Evolutionary conservation across 1,139 yeast species (phyloP), one percentile per base, ranked within the genome.

Genomic region (Zygosaccharomyces sapae): DNA sequence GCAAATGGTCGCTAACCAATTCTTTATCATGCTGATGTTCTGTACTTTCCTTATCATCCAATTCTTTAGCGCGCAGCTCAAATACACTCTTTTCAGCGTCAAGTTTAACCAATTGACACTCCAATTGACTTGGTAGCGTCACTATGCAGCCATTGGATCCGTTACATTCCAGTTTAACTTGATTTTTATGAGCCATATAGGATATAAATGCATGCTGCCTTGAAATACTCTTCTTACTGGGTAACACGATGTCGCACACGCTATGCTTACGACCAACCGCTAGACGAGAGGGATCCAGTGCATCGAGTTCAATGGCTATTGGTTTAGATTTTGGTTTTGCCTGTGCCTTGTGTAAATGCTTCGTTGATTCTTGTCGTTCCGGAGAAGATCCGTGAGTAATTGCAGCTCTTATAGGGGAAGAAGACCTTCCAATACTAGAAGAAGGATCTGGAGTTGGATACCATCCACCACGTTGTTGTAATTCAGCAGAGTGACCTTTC

Each of bases 401-500:
- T 0, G 71, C 64, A 1, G 74, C 69, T 9, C 76, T 71, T 13
- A 56, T 49, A 8, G 65, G 63, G 1, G 66, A 61, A 1, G 81
- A 76, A 1, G 80, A 73, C 2, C 79, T 66, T 13, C 77, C 80
- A 25, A 68, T 56, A 19, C 78, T 70, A 2, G 82, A 78, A 0
- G 83, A 77, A 0, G 83, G 82, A 53, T 75, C 71, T 5, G 83
- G 83, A 0, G 82, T 77, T 9, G 81, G 81, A 41, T 58, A 62
- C 8, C 51, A 54, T 13, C 42, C 57, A 8, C 27, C 41, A 24
- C 22, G 25, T 19, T 7, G 33, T 18, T 16, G 38, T 33, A 19
- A 40, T 20, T 33, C 36, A 5, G 43, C 12, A 12, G 34, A 19
- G 2, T 24, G 8, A 10, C 29, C 33, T 16, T 29, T 38, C 22